Base-by-base conservation (phyloP, 805 yeast genomes). In the Lipomyces orientalis region DNA sequence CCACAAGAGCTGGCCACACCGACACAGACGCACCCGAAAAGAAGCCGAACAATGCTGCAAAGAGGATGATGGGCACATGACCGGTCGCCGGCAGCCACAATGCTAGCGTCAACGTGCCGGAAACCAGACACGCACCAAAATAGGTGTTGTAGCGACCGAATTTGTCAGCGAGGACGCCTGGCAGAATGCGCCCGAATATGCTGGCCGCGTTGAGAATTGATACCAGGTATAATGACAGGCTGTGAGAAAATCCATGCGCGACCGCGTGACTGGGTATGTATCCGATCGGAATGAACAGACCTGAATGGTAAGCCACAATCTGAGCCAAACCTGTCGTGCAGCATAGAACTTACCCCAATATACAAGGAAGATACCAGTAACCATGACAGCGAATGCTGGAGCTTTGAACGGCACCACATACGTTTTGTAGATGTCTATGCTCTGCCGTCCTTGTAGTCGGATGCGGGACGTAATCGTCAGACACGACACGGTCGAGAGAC, bases 131-230 rank as follows among this genome's bases (percentile, higher is more conserved):
- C 43, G 74, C 73, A 0, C 81, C 80, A 9, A 78, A 58, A 60
- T 79, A 64, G 3, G 75, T 74, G 61, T 85, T 87, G 64, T 79
- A 72, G 29, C 86, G 77, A 1, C 90, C 90, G 43, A 80, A 60
- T 9, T 71, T 74, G 73, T 84, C 88, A 22, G 85, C 87, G 6
- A 81, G n/a, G 34, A 77, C 69, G 0, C 86, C 87, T 37, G 87
- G 82, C 0, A 78, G 58, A 1, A 86, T 79, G 55, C 90, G 78
- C 5, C 89, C 89, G 31, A 85, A 68, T 0, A 81, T 74, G 62
- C 86, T 74, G 2, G 74, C 79, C 1, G 78, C 79, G 43, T 78
- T 79, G 33, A 75, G 61, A 12, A 79, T 75, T 0, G 81, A 74
- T 2, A 78, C 71, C 72, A 78, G 67, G 64, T 79, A 77, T 12